Conservation (phyloP, 2,329 filamentous ascomycete genomes). For the Neurospora sp. region DNA sequence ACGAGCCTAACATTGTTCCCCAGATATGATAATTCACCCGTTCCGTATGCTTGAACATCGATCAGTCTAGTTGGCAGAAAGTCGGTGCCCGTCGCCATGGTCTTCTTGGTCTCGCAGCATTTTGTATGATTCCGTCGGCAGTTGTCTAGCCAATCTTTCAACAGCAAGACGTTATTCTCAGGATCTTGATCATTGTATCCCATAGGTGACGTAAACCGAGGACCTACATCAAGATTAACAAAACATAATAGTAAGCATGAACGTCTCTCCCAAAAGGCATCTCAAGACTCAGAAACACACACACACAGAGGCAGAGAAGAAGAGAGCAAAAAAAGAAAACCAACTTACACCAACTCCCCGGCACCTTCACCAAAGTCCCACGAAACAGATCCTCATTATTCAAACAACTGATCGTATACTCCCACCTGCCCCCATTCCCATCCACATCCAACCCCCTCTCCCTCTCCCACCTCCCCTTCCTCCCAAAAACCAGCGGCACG, state of each 20-base stretch:
- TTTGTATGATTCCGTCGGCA: neutral
- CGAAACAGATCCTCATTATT: neutral
- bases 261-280: neutral
- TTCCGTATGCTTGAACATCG: neutral
- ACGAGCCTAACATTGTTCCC: neutral
- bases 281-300: neutral
- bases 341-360: neutral
- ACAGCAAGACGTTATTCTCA: neutral
- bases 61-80: neutral
- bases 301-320: fast-evolving
- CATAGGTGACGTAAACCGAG: fast-evolving
- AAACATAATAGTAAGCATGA: neutral
- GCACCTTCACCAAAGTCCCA: neutral
- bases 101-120: neutral
- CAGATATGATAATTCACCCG: neutral
- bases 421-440: neutral
- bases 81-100: neutral
- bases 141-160: neutral
- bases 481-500: neutral
- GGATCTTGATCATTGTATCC: neutral
- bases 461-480: neutral
- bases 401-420: fast-evolving
- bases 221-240: neutral
- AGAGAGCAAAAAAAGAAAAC: neutral
- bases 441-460: too few species aligned